Evolutionary conservation across 441 rosid species (phyloP), one percentile per base, ranked within the genome.

Genomic region (Pelargonium myrrhifolium): DNA sequence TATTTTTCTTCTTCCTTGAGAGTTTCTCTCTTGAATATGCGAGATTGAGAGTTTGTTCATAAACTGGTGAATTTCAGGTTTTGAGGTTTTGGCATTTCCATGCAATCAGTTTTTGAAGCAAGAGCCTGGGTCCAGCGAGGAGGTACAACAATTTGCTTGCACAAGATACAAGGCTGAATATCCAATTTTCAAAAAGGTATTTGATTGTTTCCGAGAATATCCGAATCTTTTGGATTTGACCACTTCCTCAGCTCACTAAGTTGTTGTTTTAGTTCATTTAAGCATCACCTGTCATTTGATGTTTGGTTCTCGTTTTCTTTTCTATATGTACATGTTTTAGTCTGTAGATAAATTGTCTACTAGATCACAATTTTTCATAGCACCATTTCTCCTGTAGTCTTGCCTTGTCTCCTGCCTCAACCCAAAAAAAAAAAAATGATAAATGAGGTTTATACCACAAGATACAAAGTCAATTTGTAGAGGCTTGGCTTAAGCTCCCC

Each of bases 21-120:
- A 2, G 56, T 49, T 3, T 49, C 56, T 49, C 20, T 15, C 56
- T 49, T 59, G n/a, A 35, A 35, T 61, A 9, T 12, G 49, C 35
- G 61, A 0, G 9, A 1, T 66, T 28, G 14, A 17, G 8, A 42
- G n/a, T 39, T 53, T 47, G 58, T 35, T 10, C 22, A 28, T 67
- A 20, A n/a, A 21, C 2, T 21, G 53, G 8, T 62, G 40, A 5
- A 42, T 67, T 62, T 65, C 75, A 86, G 92, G 84, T 28, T 81
- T 87, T 42, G 92, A 85, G 78, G 70, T 87, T 60, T 75, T 87
- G 79, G 92, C 89, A 68, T 87, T 87, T 78, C 92, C 92, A 4
- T 87, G 92, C 81, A 87, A 85, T 77, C 92, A 87, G 69, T 87
- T 87, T 78, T 60, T 87, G 74, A 76, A 73, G 62, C 92, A 87